Conservation (phyloP, 1,284 basidiomycete species). For the Cryptococcus wingfieldii region DNA sequence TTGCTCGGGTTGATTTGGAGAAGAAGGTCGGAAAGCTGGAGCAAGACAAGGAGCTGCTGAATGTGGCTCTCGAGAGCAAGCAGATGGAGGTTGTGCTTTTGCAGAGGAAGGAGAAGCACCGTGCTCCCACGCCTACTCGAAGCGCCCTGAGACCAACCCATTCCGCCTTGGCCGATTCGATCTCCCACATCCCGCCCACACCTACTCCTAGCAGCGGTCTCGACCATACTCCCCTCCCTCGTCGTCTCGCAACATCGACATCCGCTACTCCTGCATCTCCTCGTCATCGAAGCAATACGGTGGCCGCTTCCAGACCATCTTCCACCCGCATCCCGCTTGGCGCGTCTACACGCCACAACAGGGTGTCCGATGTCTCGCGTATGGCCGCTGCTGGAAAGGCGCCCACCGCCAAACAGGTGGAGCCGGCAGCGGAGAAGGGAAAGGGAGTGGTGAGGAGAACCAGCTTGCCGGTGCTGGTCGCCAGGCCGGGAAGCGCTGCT, state of each 20-base stretch:
- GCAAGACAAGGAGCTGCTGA: constrained; percentile 34
- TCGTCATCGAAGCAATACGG: neutral
- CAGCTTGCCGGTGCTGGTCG: constrained; percentile 24
- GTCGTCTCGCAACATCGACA: constrained; percentile 8
- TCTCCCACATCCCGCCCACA: constrained; percentile 8
- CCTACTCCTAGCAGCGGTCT: constrained; percentile 11
- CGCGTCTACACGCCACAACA: constrained; percentile 19
- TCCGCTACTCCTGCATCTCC: constrained; percentile 2
- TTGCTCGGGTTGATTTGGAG: constrained; percentile 17
- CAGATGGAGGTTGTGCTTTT: constrained; percentile 25
- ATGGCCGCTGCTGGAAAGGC: neutral
- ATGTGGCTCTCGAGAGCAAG: constrained; percentile 35
- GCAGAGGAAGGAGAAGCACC: constrained; percentile 13
- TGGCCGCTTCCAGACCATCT: neutral
- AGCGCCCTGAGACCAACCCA: neutral
- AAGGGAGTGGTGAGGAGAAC: constrained; percentile 13
- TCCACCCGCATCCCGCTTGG: constrained; percentile 13
- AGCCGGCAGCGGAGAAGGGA: neutral
- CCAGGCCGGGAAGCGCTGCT: constrained; percentile 8
- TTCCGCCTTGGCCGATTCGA: constrained; percentile 2
- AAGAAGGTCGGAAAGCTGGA: constrained; percentile 20
- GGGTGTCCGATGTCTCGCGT: neutral
- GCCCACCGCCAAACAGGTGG: neutral
- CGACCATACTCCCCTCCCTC: constrained; percentile 8
- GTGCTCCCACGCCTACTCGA: neutral